Conservation (phyloP, 2,329 filamentous ascomycete genomes). For the Trichoderma sp. region DNA sequence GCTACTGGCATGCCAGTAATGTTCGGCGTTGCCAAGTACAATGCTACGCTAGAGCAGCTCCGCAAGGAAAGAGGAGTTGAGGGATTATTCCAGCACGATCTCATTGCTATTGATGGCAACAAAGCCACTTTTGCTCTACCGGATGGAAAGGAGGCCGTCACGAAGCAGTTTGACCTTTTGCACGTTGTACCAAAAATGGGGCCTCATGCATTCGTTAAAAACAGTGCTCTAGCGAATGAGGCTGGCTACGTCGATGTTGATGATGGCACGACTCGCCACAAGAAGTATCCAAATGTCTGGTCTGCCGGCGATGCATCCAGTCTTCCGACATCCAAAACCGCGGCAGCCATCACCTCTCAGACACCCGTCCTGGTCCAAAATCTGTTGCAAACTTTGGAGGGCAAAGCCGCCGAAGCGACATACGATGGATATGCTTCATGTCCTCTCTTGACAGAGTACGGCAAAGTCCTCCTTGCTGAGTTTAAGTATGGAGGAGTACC, state of each 20-base stretch:
- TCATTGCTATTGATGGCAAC: conserved; percentile 51
- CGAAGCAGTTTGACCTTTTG: conserved; percentile 50
- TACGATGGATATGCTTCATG: conserved; percentile 58
- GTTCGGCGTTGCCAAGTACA: conserved; percentile 62
- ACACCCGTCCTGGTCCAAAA: conserved; percentile 50
- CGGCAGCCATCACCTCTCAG: conserved; percentile 51
- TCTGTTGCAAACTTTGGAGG: conserved; percentile 43
- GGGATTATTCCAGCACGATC: conserved; percentile 56
- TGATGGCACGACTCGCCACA: conserved; percentile 50
- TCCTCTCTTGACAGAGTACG: conserved; percentile 53
- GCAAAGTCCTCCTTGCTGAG: conserved; percentile 61
- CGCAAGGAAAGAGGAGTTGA: conserved; percentile 54
- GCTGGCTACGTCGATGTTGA: conserved; percentile 58
- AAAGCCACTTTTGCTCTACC: conserved; percentile 48
- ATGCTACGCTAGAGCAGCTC: conserved; percentile 49
- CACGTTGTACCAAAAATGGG: conserved; percentile 60
- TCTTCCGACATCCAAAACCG: conserved; percentile 56
- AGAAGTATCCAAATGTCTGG: conserved; percentile 56
- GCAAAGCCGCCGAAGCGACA: conserved; percentile 39
- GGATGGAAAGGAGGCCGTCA: conserved; percentile 43
- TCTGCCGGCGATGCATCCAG: conserved; percentile 58
- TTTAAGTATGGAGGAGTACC: conserved; percentile 63
- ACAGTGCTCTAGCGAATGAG: conserved; percentile 52
- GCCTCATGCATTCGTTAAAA: conserved; percentile 51
- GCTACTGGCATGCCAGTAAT: conserved; percentile 54